Evolutionary conservation across 1,284 basidiomycete genomes (phyloP), one percentile per base, ranked within the genome.

Genomic region (Thelephora terrestris): DNA sequence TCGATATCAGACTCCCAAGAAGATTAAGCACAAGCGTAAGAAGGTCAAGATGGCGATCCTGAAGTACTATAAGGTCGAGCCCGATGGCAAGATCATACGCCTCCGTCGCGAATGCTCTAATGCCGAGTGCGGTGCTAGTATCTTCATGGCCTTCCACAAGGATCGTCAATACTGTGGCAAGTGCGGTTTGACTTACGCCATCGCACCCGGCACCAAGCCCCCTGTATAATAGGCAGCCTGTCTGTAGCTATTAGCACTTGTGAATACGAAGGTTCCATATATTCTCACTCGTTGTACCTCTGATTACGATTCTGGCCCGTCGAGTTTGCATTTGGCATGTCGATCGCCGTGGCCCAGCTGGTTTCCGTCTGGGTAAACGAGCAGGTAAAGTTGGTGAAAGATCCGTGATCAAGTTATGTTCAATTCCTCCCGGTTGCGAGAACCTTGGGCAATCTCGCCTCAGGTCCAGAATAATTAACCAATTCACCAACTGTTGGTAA

Each of bases 11-110:
- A 95, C 93, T 67, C 95, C 95, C 72, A 99, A 99, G 85, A 98
- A 98, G 80, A 84, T 97, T 81, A 98, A 98, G 85, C 94, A 98
- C 80, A 97, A 98, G 85, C 86, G 88, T 71, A 95, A 95, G 81
- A 96, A 97, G 81, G 92, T 97, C 78, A 99, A 95, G 76, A 92
- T 96, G 94, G 76, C 92, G 63, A 94, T 97, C 75, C 78, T 99
- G 69, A 97, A 98, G 75, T 98, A 96, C 81, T 98, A 98, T 79
- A 96, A 94, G 76, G 94, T 99, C 64, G 94, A 97, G 73, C 92
- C 91, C 50, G 94, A 98, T 64, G 96, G 95, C 70, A 96, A 96
- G 78, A 94, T 99, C 79, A 95, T 97, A 81, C 92, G 95, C 67
- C 85, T 99, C 55, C 84, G 95, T 64, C 89, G 95, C 62, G 95